Conservation (phyloP, 768 basidiomycete genomes). For the Hypholoma fasciculare region DNA sequence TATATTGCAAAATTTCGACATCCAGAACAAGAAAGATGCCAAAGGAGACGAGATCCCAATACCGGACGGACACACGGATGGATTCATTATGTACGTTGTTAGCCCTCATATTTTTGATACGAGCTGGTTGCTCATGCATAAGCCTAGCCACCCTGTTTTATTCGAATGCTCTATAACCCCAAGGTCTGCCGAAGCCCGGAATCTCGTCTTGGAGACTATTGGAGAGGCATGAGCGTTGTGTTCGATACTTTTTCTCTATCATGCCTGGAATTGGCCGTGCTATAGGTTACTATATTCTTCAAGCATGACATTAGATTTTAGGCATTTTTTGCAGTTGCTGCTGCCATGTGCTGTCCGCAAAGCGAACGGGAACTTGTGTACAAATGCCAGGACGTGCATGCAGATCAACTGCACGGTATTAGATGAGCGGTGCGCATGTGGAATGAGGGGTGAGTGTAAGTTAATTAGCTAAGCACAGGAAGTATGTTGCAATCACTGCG, state of each 20-base stretch:
- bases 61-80: background rate
- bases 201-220: background rate
- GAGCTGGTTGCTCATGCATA: too few species aligned
- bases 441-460: too few species aligned
- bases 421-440: too few species aligned
- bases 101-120: background rate
- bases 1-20: background rate
- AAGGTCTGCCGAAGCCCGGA: background rate
- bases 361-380: too few species aligned
- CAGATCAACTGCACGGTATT: too few species aligned
- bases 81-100: background rate
- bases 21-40: background rate
- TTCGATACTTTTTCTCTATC: too few species aligned
- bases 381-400: too few species aligned
- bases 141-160: background rate
- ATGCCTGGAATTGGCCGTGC: background rate
- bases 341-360: too few species aligned
- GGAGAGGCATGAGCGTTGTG: background rate
- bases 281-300: background rate
- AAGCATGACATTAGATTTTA: too few species aligned
- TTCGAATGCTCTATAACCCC: conserved; percentile 3
- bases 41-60: background rate
- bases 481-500: background rate
- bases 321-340: too few species aligned
- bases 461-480: too few species aligned